phyloP scores from a whole-genome alignment of 495 filamentous ascomycete genomes.

The Lasiosphaeria ovina region DNA sequence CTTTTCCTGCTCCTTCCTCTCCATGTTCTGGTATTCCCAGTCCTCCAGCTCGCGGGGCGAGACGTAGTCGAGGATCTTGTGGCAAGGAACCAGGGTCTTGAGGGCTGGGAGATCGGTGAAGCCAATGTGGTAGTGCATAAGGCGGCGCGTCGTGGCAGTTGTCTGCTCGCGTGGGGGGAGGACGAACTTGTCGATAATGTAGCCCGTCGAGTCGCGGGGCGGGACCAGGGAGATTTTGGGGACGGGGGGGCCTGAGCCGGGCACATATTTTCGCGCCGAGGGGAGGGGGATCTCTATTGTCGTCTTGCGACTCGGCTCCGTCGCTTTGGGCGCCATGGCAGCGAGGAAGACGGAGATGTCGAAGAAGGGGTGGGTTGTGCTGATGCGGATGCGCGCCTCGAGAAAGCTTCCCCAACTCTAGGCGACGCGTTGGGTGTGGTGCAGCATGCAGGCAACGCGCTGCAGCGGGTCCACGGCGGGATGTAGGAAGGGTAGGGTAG shows the following conservation, averaged over 20 bases:
- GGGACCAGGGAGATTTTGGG: conserved; percentile 36
- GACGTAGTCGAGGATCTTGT: conserved; percentile 44
- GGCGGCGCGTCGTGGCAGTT: conserved; percentile 25
- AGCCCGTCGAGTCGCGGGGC: conserved; percentile 42
- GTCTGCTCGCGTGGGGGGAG: conserved; percentile 29
- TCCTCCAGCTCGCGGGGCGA: conserved; percentile 45
- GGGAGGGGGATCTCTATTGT: conserved; percentile 37
- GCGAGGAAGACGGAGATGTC: not conserved
- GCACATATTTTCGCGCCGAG: conserved; percentile 34
- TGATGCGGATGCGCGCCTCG: no score
- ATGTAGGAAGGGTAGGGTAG: no score
- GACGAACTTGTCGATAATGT: conserved; percentile 45
- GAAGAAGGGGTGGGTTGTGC: no score
- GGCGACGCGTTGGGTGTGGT: no score
- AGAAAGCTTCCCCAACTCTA: no score
- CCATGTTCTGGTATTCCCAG: conserved; percentile 37
- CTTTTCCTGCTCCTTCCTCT: conserved; percentile 32
- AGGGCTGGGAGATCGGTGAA: conserved; percentile 44
- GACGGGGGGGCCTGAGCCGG: conserved; percentile 38
- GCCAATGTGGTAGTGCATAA: conserved; percentile 42
- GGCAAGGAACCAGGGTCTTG: conserved; percentile 35
- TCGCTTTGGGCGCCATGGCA: conserved; percentile 14
- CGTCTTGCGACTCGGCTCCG: conserved; percentile 11
- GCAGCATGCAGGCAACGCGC: no score
- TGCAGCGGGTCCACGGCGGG: no score